Conservation (phyloP, 345 rosid species). For the Gossypium raimondii region DNA sequence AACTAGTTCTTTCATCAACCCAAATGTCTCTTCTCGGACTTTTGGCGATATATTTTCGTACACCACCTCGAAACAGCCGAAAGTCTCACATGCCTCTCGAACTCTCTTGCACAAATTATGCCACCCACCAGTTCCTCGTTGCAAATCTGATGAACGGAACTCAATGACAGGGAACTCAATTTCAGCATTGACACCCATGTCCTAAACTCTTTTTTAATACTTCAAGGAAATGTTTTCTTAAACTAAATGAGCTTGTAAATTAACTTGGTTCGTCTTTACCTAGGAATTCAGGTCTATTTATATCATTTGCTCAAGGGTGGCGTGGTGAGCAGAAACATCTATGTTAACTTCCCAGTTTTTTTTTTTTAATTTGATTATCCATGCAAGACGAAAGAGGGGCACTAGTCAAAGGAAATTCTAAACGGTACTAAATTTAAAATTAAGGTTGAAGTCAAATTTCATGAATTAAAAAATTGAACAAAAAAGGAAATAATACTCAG, state of each 20-base stretch:
- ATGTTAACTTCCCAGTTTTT: too few species aligned
- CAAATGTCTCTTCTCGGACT: slow-evolving; percentile 2
- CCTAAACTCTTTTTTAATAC: not conserved
- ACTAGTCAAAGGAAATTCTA: not conserved
- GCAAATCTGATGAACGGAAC: not conserved
- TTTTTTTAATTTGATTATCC: too few species aligned
- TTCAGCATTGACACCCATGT: not conserved
- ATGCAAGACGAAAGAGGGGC: too few species aligned
- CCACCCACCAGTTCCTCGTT: not conserved
- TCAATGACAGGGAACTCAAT: not conserved
- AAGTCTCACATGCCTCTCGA: not conserved
- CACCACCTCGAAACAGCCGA: slow-evolving; percentile 11
- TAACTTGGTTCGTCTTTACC: not conserved
- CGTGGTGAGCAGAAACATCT: not conserved
- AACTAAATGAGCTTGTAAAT: not conserved
- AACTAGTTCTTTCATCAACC: slow-evolving; percentile 3
- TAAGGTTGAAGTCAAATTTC: not conserved
- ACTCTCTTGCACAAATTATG: not conserved
- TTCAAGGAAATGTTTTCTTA: not conserved
- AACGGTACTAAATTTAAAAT: too few species aligned
- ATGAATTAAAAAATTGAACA: too few species aligned
- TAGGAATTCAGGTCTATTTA: not conserved
- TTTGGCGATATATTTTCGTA: not conserved
- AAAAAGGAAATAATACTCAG: not conserved
- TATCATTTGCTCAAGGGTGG: not conserved